Evolutionary conservation across 306 rosid genomes (phyloP), one percentile per base, ranked within the genome.

Genomic region (Psophocarpus tetragonolobus): DNA sequence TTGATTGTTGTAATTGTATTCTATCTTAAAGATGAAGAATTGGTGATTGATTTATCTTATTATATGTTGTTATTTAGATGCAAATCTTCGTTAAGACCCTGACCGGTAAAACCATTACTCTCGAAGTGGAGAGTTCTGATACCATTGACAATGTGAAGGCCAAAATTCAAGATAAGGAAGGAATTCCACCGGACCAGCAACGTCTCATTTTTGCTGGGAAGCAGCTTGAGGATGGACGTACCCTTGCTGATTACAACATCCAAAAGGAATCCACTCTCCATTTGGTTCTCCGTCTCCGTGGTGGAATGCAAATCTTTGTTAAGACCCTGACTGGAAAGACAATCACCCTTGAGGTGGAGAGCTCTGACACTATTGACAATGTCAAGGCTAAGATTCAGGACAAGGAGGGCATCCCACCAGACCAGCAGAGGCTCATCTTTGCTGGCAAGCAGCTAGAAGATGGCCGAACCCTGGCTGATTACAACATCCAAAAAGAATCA

Each of bases 321-420:
- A 76, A 76, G 33, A 76, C 81, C 9, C 23, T 76, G 0, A 76
- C 81, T 0, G 81, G 81, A 17, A 76, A 76, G 44, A 76, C 81
- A 1, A 76, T 76, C 3, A 76, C 81, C 8, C 44, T 76, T 6
- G 81, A 76, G 32, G 81, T 76, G 0, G 81, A 76, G 56, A 76
- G 81, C 74, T 76, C 81, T 1, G 81, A 76, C 27, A 76, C 81
- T 0, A 76, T 76, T 15, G 81, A 76, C 66, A 76, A 76, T 51
- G 81, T 76, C 0, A 76, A 76, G 11, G 67, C 81, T 1, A 76
- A 76, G 66, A 76, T 76, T 0, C 81, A 76, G 0, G 81, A 76
- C 44, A 76, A 76, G 1, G 81, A 76, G 56, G 81, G 81, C 0
- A 76, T 76, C 1, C 81, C 81, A 3, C 81, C 81, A 4, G 81